These are phyloP conservation scores for Ceratocystis ficicola DNA, from an alignment of 2,329 filamentous ascomycete species.

Conservation along the genomic window DNA sequence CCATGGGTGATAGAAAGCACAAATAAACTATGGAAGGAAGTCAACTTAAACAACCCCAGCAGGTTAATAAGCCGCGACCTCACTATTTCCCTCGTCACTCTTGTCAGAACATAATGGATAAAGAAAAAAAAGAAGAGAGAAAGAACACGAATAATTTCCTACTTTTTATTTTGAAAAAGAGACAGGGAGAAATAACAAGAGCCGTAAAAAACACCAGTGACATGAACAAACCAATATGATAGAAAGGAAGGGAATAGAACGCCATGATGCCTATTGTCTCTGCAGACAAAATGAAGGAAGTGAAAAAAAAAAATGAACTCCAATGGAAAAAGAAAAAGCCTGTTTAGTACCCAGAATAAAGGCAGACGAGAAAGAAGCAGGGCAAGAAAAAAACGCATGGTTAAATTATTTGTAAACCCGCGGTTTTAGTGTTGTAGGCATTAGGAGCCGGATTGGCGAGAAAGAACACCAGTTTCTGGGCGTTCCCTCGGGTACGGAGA, in stretches of 20 bases:
- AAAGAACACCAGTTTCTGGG: background rate
- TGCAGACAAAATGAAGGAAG: slow-evolving; percentile 2
- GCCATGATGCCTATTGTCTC: slow-evolving; percentile 8
- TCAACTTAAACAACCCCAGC: too few relatives aligned
- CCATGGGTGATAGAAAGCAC: too few relatives aligned
- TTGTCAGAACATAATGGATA: too few relatives aligned
- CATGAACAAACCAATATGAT: too few relatives aligned
- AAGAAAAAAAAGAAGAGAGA: background rate
- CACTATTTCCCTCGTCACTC: too few relatives aligned
- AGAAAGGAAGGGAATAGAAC: slow-evolving; percentile 1
- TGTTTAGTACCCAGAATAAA: background rate
- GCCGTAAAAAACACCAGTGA: background rate
- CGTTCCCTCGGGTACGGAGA: background rate
- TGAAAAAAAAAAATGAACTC: background rate
- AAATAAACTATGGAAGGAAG: too few relatives aligned
- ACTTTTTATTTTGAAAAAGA: slow-evolving; percentile 10
- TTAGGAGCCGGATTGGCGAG: background rate
- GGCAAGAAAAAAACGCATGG: slow-evolving; percentile 9
- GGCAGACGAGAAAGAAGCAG: background rate
- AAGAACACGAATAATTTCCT: background rate
- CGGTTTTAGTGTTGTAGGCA: background rate
- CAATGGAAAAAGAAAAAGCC: slow-evolving; percentile 10
- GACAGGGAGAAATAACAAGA: background rate
- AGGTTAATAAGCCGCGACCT: too few relatives aligned
- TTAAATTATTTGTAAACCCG: background rate